phyloP scores from a whole-genome alignment of 345 rosid genomes.

The Gossypium rotundifolium region DNA sequence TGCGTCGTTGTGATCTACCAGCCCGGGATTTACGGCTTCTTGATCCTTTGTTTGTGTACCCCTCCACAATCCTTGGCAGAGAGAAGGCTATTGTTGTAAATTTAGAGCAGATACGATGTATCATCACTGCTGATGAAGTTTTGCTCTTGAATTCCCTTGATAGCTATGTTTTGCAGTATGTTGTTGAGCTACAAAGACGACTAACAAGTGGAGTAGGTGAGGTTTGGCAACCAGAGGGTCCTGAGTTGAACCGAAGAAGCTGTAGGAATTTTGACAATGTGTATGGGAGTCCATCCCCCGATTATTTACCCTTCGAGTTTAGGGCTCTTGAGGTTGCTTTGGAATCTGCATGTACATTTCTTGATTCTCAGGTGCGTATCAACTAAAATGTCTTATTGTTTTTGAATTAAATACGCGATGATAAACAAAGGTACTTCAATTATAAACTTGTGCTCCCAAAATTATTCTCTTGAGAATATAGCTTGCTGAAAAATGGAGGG shows the following conservation, averaged over 20 bases:
- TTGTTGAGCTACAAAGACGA: slow-evolving; percentile 86
- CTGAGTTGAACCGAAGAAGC: slow-evolving; percentile 44
- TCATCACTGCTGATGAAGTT: slow-evolving; percentile 94
- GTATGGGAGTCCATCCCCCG: slow-evolving; percentile 70
- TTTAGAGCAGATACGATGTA: slow-evolving; percentile 94
- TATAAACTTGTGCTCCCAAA: background rate
- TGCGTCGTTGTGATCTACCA: slow-evolving; percentile 96
- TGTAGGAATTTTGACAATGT: slow-evolving; percentile 62
- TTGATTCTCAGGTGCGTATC: slow-evolving; percentile 86
- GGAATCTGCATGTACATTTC: slow-evolving; percentile 96
- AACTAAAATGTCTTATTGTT: background rate
- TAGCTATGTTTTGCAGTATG: slow-evolving; percentile 90
- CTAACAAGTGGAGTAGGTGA: slow-evolving; percentile 56
- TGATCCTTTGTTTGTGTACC: slow-evolving; percentile 93
- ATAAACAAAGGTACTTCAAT: background rate
- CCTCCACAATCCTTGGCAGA: slow-evolving; percentile 94
- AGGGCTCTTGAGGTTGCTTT: slow-evolving; percentile 92
- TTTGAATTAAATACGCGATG: background rate
- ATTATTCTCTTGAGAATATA: background rate
- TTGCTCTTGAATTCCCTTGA: slow-evolving; percentile 92
- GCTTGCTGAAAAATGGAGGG: background rate
- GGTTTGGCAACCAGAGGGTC: slow-evolving; percentile 68
- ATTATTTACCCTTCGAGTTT: slow-evolving; percentile 96
- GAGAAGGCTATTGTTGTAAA: slow-evolving; percentile 97
- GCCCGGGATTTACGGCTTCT: slow-evolving; percentile 92